Evolutionary conservation across 1,139 yeast genomes (phyloP), one percentile per base, ranked within the genome.

Genomic region (Geotrichum histeridarum): DNA sequence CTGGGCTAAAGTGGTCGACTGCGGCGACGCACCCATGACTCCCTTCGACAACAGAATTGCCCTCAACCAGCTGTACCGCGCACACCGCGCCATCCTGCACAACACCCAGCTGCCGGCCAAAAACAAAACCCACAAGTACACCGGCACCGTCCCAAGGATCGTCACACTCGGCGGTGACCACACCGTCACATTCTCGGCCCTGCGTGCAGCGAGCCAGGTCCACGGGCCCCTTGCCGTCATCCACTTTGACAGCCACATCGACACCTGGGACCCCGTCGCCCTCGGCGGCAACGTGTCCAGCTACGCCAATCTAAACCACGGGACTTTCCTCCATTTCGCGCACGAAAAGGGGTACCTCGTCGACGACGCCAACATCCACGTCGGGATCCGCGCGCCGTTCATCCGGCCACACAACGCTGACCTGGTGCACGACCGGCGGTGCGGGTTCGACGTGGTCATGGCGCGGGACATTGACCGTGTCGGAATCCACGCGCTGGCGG

Each of bases 141-240:
- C 42, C 42, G n/a, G 42, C 22, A 22, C 30, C 2, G 31, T 37
- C 15, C 89, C 90, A 11, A 72, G 84, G 56, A 76, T 81, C 50
- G 74, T 85, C 42, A 84, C 85, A 0, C 71, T 85, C 41, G 93
- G 93, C n/a, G 93, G 93, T 45, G 93, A 85, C 63, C 93, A 85
- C 66, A 81, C 89, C 1, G 78, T 84, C 18, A 74, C 85, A 38
- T 74, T 84, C 55, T 87, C 91, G 0, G 87, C 84, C 54, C 68
- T 85, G 51, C 74, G 91, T 60, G 82, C 86, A 0, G 75, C 83
- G 53, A 70, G 79, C 59, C 73, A 79, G 57, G 65, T 77, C 14
- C 81, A 84, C 65, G 91, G 91, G 0, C 79, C 79, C 14, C 67
- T 85, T 31, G 80, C 86, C 33, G 78, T 85, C 39, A 77, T 85